Base-by-base conservation (phyloP, 129 eudicot species). In the Flaveria robusta region DNA sequence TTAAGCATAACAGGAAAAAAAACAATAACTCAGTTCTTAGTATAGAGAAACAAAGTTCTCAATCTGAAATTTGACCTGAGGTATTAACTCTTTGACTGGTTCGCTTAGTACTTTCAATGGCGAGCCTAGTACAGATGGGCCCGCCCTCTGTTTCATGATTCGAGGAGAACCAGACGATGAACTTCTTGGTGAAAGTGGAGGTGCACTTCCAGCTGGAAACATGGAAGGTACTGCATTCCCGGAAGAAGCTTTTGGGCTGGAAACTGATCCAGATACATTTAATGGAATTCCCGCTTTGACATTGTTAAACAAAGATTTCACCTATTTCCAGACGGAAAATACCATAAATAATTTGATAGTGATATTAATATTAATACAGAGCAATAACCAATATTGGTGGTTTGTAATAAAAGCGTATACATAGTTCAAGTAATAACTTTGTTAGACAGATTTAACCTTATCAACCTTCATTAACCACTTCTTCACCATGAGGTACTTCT, bases 171-270 rank as follows among this genome's bases (percentile, higher is more conserved):
- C 96, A 34, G 77, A 78, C 39, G 79, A 74, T 34, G 93, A 89
- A 83, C 96, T 92, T 75, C 97, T 84, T 63, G 97, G 97, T 27
- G 97, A 92, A 75, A 92, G 96, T 50, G 97, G 97, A 46, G 97
- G 97, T 5, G 97, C 87, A 72, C 97, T 91, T 29, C 96, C 96
- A 66, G 97, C 91, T 49, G 96, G 92, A 80, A 91, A 91, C 92
- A 91, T 89, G 51, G 96, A 89, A 81, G 97, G 97, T 69, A 88
- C 45, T 11, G 96, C 60, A 84, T 79, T 89, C 77, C 82, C 77
- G 9, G 88, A 71, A 68, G 93, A 81, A 47, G 91, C 86, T 71
- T 89, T 89, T 78, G 92, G 82, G 86, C 87, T 89, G n/a, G 89
- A 76, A 77, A 78, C 81, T 23, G 87, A 75, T 71, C 88, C 96